Conservation (phyloP, 1,139 yeast genomes). For the Saccharomyces hybrid region DNA sequence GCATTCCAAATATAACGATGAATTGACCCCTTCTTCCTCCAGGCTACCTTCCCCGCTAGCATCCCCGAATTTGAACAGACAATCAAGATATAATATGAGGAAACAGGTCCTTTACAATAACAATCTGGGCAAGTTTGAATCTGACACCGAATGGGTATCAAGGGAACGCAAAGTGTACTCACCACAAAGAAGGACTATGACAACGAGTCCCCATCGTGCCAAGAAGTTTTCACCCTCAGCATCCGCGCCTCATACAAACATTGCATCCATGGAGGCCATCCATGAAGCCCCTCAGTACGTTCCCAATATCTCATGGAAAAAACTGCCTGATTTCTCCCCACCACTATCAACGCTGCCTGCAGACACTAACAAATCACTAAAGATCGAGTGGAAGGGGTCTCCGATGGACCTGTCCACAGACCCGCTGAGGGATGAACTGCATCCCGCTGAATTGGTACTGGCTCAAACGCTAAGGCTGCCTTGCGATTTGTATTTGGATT, state of each 20-base stretch:
- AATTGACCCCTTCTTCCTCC: neutral
- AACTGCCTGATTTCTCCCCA: slow-evolving; percentile 72
- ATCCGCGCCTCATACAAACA: slow-evolving; percentile 2
- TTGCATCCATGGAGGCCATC: slow-evolving; percentile 4
- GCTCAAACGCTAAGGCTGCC: slow-evolving; percentile 89
- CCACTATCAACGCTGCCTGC: slow-evolving; percentile 53
- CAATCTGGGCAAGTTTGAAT: neutral
- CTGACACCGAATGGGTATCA: neutral
- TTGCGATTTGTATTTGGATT: slow-evolving; percentile 79
- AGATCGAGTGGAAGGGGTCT: slow-evolving; percentile 96
- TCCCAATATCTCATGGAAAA: slow-evolving; percentile 47
- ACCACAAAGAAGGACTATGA: slow-evolving; percentile 3
- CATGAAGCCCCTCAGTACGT: slow-evolving; percentile 13
- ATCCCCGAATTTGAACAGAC: slow-evolving; percentile 1
- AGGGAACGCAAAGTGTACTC: slow-evolving; percentile 1
- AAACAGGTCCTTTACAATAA: neutral
- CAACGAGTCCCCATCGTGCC: slow-evolving; percentile 8
- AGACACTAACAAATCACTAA: slow-evolving; percentile 59
- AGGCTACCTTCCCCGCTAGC: neutral
- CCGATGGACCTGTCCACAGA: slow-evolving; percentile 84
- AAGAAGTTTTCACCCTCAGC: slow-evolving; percentile 5
- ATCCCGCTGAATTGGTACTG: slow-evolving; percentile 83
- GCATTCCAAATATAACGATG: neutral
- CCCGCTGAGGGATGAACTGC: slow-evolving; percentile 62
- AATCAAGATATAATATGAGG: slow-evolving; percentile 2